These are phyloP conservation scores for Phytophthora cryptogea DNA, from an alignment of 352 stramenopile genomes.

Conservation along the genomic window DNA sequence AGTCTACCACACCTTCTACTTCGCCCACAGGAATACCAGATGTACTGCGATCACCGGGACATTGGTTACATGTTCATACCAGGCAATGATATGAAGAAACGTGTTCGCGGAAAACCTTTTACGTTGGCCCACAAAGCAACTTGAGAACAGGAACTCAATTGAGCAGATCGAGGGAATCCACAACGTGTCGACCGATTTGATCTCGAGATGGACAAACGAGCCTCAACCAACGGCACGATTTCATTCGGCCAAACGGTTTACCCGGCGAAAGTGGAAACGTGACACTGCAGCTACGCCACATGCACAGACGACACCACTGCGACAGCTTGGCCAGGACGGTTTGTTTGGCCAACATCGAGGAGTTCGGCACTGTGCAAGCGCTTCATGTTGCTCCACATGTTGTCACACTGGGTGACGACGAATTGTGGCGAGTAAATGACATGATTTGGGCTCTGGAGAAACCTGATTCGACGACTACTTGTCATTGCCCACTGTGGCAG, in stretches of 20 bases:
- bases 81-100: not conserved
- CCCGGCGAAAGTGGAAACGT: not conserved
- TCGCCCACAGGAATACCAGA: slow-evolving; percentile 1
- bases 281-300: not conserved
- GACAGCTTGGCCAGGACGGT: slow-evolving; percentile 5
- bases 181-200: slow-evolving; percentile 16
- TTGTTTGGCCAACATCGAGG: slow-evolving; percentile 6
- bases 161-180: slow-evolving; percentile 5
- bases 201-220: slow-evolving; percentile 1
- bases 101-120: not conserved
- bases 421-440: slow-evolving; percentile 4
- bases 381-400: not conserved
- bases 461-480: not conserved
- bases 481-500: slow-evolving; percentile 14
- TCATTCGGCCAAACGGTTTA: slow-evolving; percentile 5
- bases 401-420: not conserved
- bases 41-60: slow-evolving; percentile 3
- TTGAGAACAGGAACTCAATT: slow-evolving; percentile 8
- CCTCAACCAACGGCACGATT: not conserved
- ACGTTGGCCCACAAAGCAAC: slow-evolving; percentile 2
- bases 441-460: too few relatives aligned
- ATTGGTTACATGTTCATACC: not conserved
- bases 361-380: slow-evolving; percentile 4
- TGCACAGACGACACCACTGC: not conserved
- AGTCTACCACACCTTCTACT: not conserved